Base-by-base conservation (phyloP, 768 basidiomycete genomes). In the Saitozyma sp. region DNA sequence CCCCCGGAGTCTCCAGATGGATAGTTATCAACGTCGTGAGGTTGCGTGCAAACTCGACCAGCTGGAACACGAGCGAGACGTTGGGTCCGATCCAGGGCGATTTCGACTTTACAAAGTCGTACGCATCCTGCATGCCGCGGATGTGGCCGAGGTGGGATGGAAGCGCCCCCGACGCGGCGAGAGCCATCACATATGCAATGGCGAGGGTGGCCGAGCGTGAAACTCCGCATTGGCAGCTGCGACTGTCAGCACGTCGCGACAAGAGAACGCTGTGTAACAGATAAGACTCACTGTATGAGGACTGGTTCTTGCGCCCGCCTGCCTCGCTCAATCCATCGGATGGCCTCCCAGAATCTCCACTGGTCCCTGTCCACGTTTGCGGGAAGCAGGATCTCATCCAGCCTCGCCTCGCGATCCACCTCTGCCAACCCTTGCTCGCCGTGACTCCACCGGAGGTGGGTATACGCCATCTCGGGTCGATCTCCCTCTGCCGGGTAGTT, bases 191-290 rank as follows among this genome's bases (percentile, higher is more conserved):
- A 54, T 78, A 77, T 9, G 78, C 77, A 38, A 79, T 76, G 46
- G 69, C 62, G 19, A 79, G 53, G 0, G 78, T 78, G 11, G 78
- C 77, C 2, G 73, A 75, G 11, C 78, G 62, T 9, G 78, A 79
- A 9, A 79, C 71, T 41, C 78, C 78, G 52, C 75, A 77, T 68
- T 79, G 78, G 57, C 78, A 79, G 57, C 78, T 79, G 54, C 38
- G 19, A 3, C 9, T 51, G n/a, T 51, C 49, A 65, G 43, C 55
- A 46, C 10, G 14, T 16, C n/a, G 20, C 9, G 10, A 9, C 9
- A 16, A 13, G 40, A 20, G 29, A n/a, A 29, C 5, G 29, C 29
- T 29, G 29, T 29, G 29, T 29, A 37, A 41, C 37, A 20, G 41
- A n/a, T 14, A 8, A 13, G 13, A 74, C 76, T 69, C 59, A 79